Evolutionary conservation across 257 asterid species (phyloP).

Genomic region (Lantana camara): DNA sequence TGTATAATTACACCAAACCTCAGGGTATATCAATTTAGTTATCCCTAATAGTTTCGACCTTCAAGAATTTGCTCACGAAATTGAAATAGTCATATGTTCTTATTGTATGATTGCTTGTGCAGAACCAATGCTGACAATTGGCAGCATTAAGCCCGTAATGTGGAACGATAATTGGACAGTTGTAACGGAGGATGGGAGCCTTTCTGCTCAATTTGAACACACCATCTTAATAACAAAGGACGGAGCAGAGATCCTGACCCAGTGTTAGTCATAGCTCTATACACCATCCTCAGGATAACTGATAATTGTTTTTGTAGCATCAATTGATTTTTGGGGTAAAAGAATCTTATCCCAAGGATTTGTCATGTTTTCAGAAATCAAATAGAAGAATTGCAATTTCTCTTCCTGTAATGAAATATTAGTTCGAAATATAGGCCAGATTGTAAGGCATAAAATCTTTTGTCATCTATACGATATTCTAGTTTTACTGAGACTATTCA

Average conservation of each 20-base stretch:
- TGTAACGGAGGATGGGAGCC: constrained; percentile 90
- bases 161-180: constrained; percentile 97
- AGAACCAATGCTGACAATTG: constrained; percentile 95
- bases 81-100: not conserved
- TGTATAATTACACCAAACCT: no score
- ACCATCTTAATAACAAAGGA: constrained; percentile 76
- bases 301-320: not conserved
- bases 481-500: no score
- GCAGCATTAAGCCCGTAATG: constrained; percentile 76
- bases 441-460: no score
- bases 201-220: constrained; percentile 97
- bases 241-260: constrained; percentile 87
- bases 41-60: not conserved
- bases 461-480: no score
- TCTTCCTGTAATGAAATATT: no score
- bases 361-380: not conserved
- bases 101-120: constrained; percentile 28
- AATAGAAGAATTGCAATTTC: not conserved
- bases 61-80: not conserved
- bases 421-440: no score
- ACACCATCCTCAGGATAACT: not conserved
- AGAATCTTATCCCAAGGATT: not conserved
- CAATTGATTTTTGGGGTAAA: no score
- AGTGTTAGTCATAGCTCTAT: constrained; percentile 39
- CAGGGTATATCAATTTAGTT: no score